phyloP scores from a whole-genome alignment of 1,284 basidiomycete genomes.

The Boletus sp. region DNA sequence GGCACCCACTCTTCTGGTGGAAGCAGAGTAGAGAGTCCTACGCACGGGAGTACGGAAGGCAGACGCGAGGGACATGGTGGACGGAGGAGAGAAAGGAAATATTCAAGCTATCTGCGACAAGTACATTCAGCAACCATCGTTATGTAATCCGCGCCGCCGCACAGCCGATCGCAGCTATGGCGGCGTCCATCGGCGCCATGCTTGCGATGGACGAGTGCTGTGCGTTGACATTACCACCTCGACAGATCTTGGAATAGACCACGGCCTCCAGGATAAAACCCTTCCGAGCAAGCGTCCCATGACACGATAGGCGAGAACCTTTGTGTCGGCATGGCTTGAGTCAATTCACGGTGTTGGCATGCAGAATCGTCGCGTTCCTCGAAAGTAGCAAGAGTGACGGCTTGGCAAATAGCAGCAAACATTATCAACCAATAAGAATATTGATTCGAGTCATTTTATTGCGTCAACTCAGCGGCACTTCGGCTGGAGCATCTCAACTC shows the following conservation, averaged over 20 bases:
- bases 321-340: not conserved
- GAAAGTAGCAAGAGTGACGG: not conserved
- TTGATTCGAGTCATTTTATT: no score
- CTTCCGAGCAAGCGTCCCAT: no score
- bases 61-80: slow-evolving; percentile 45
- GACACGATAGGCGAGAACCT: not conserved
- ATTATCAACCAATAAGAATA: slow-evolving; percentile 4
- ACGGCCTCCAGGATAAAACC: not conserved
- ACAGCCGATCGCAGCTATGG: not conserved
- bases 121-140: not conserved
- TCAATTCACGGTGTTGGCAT: not conserved
- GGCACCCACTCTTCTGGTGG: slow-evolving; percentile 28
- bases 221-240: not conserved
- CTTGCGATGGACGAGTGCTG: slow-evolving; percentile 25
- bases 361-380: not conserved
- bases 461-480: no score
- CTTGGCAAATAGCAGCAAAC: slow-evolving; percentile 7
- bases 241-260: not conserved
- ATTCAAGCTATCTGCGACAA: slow-evolving; percentile 15
- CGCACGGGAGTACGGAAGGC: slow-evolving; percentile 46
- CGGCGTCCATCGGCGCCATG: no score
- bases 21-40: slow-evolving; percentile 38
- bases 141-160: slow-evolving; percentile 23
- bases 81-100: slow-evolving; percentile 4
- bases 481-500: no score